Evolutionary conservation across 2,329 filamentous ascomycete species (phyloP), one percentile per base, ranked within the genome.

Genomic region (Cladophialophora yegresii): DNA sequence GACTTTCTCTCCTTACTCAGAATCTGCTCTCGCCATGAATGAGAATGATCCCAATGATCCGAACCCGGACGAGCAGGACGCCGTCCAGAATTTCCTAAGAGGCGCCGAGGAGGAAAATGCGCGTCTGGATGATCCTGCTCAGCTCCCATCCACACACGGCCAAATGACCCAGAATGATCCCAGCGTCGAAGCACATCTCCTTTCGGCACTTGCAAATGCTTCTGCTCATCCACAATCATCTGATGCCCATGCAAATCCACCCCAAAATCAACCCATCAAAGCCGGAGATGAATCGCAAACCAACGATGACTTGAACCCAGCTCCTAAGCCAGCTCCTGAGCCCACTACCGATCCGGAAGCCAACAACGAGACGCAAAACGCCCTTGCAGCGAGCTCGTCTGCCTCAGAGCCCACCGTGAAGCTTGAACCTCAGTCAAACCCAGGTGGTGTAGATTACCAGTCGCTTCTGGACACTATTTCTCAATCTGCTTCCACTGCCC

Each of bases 391-490:
- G 26, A 58, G 30, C 16, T 40, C 26, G 30, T 58, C 58, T 54
- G 61, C 61, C 43, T 47, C 61, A 56, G 55, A 58, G 22, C 49
- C 60, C 26, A 54, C 26, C 51, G 66, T 64, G 49, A 62, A 65
- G 22, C 53, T 61, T 45, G 55, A 58, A 45, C 43, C 60, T 51
- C 61, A 60, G 30, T 47, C 61, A 32, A 45, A 53, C 56, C 51
- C 77, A 67, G 73, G 72, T 61, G 80, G 78, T 65, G 77, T 82
- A 71, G 78, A 81, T 71, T 80, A 79, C 70, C 79, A 82, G 72
- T 78, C 75, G 62, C 72, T 82, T 62, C 76, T 82, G 71, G 79
- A 81, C 74, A 81, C 80, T 71, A 75, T 81, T 43, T 76, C 78
- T 64, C 74, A 76, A 54, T 75, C 74, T 62, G 70, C 71, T 62